Base-by-base conservation (phyloP, 257 asterid species). In the Plantago major region DNA sequence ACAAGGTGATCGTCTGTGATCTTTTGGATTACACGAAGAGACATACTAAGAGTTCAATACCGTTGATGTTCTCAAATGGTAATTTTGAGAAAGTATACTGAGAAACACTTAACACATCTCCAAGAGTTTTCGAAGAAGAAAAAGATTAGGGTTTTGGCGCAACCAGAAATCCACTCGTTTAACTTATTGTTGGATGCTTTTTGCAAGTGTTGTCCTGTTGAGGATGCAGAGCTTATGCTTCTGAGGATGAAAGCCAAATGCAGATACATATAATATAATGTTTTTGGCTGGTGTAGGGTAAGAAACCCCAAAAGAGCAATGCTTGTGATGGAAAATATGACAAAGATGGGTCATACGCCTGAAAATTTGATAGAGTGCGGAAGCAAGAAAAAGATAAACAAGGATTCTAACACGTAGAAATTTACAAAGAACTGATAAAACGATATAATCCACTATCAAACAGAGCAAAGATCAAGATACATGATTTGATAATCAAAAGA, bases 281-380 rank as follows among this genome's bases (percentile, higher is more conserved):
- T 89, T 92, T 70, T 89, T 89, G 97, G 97, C 19, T 89, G 97
- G 97, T 89, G 97, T 44, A 78, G 96, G 77, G 90, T 89, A 38
- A 76, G 95, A 66, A 83, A 82, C 67, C 98, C 98, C 0, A 67
- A 47, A 19, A 75, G 89, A 73, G 95, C 78, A 52, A 84, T 92
- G 88, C 57, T 63, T 38, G 54, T 84, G 60, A 85, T 92, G 18
- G 91, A 92, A 54, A 86, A 89, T 47, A 92, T 92, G 99, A 89
- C 89, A 14, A 57, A 57, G 7, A 48, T 62, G 75, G 97, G 99
- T 26, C 77, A 73, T 64, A 71, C 83, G 12, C 99, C 96, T 33
- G 96, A 92, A 33, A 81, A 74, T 66, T 89, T 89, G n/a, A n/a
- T n/a, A n/a, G n/a, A n/a, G n/a, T n/a, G n/a, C n/a, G n/a, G n/a